Conservation (phyloP, 176 grass and related monocot genomes). For the Pontederia paniculata region DNA sequence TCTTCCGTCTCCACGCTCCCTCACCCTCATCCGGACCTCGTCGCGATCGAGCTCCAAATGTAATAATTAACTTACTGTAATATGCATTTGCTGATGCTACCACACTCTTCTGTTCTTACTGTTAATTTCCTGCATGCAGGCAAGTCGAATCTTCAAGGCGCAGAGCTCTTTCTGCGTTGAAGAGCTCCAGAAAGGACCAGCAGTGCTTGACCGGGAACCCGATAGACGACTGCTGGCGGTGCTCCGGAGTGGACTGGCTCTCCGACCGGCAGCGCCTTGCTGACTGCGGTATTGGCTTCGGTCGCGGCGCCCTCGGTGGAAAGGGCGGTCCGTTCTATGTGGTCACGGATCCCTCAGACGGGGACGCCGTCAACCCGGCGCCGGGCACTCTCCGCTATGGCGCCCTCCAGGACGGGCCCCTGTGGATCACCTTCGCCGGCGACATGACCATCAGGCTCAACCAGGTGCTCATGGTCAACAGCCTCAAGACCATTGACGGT, state of each 20-base stretch:
- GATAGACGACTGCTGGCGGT: slow-evolving; percentile 88
- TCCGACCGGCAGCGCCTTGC: slow-evolving; percentile 65
- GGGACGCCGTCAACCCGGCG: slow-evolving; percentile 54
- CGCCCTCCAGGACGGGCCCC: slow-evolving; percentile 80
- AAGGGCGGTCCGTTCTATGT: slow-evolving; percentile 76
- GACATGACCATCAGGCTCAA: slow-evolving; percentile 82
- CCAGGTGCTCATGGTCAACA: slow-evolving; percentile 85
- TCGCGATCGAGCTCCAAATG: slow-evolving; percentile 59
- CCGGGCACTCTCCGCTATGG: slow-evolving; percentile 73
- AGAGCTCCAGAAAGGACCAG: slow-evolving; percentile 2
- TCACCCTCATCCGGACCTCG: slow-evolving; percentile 35
- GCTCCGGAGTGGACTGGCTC: slow-evolving; percentile 62
- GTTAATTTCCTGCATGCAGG: background rate
- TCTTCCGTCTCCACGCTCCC: slow-evolving; percentile 25
- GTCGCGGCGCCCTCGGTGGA: slow-evolving; percentile 56
- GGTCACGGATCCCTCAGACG: slow-evolving; percentile 71
- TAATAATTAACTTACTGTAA: background rate
- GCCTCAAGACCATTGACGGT: slow-evolving; percentile 86
- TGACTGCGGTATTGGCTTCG: slow-evolving; percentile 84
- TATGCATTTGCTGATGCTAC: background rate
- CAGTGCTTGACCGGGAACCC: slow-evolving; percentile 72
- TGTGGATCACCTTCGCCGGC: slow-evolving; percentile 75
- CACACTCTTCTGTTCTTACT: background rate
- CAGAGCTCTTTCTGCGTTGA: slow-evolving; percentile 27
- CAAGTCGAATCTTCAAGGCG: slow-evolving; percentile 36